Evolutionary conservation across 1,139 yeast genomes (phyloP), one percentile per base, ranked within the genome.

Genomic region (Kodamaea ohmeri): DNA sequence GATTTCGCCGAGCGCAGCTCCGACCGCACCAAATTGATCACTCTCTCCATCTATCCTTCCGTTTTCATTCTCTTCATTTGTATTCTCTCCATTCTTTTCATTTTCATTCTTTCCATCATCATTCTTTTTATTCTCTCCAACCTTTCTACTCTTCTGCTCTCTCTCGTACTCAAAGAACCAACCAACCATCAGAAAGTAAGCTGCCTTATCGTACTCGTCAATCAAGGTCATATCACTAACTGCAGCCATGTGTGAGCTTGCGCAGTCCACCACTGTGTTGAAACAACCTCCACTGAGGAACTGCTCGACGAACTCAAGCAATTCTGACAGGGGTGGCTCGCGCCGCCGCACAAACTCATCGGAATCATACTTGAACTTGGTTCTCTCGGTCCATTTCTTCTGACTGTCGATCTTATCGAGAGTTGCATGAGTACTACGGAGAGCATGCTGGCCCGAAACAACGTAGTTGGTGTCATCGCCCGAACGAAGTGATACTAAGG

Each of bases 281-380:
- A 86, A 88, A 17, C 90, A 80, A 12, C 89, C 84, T 37, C 87
- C 89, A 4, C 78, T 62, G 48, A 90, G 83, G 39, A 70, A 60
- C 38, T 58, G 63, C 19, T 77, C 76, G 15, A 71, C 57, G 25
- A 78, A 73, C 48, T 83, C 83, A 18, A 40, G 40, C 38, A 49
- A 40, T 22, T 46, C 46, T 3, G 33, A 13, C 21, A 22, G 21
- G 8, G 25, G 32, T 6, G 31, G 19, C 9, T 28, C 24, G 4
- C 31, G 55, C 4, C 54, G 46, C 31, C 56, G 46, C 41, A 65
- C 53, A 51, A 59, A 56, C 42, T 61, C 60, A 44, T 76, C 75
- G 4, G 78, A 69, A 40, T 71, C 73, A 43, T 71, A 67, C 38
- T 61, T 65, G 52, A 73, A 67, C 9, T 57, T 53, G 9, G 63